Evolutionary conservation across 1,284 basidiomycete species (phyloP), one percentile per base, ranked within the genome.

Genomic region (Microbotryum violaceum): DNA sequence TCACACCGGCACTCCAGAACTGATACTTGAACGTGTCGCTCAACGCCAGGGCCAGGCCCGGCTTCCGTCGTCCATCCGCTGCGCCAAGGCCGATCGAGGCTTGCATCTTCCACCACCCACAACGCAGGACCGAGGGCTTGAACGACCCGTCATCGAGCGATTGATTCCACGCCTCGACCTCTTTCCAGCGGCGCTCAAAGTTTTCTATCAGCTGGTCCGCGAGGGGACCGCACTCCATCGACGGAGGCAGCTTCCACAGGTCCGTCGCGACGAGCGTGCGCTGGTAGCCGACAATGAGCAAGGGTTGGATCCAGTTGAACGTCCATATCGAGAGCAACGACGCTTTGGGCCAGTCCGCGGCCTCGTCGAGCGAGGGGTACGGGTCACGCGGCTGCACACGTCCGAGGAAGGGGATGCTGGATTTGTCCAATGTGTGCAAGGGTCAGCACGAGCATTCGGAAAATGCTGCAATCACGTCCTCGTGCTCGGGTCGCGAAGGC

Each of bases 1-100:
- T 77, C 10, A 86, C 10, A 6, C 88, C 89, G 58, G 81, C 85
- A 3, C 81, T 78, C 90, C 91, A 93, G 73, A 93, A 89, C 78
- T 83, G 85, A 79, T 82, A 84, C 37, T 84, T 84, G 66, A 94
- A 82, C 59, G 85, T 85, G 72, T 93, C 89, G 71, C 37, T 42
- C 1, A 66, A 33, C 4, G 65, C 65, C 14, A 51, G 10, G 1
- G 67, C 67, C 16, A 67, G 25, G 1, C 67, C 67, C 18, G 61
- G 54, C 18, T 58, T 64, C 21, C 56, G 52, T 48, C 61, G 64
- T 18, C 67, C 67, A 37, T 66, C 65, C 27, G 47, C 56, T 7
- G 21, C 18, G 16, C 60, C 56, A 23, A 55, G 48, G 10, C 59
- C 53, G 14, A 48, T 45, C 4, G 50, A 51, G 49, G 65, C 73